Conservation (phyloP, 176 grass and related monocot species). For the Avena insularis region DNA sequence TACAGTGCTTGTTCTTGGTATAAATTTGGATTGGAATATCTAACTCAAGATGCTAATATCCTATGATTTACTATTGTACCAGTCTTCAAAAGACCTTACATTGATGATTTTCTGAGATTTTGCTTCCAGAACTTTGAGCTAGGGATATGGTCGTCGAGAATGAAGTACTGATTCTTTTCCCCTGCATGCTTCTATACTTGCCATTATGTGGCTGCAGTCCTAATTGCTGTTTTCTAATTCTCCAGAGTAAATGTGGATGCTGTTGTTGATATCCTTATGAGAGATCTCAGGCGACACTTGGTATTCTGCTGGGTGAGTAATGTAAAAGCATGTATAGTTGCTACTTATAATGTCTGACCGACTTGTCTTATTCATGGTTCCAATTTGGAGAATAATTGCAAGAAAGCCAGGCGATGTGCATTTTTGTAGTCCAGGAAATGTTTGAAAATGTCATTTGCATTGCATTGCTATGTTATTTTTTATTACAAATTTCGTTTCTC, state of each 20-base stretch:
- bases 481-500: not conserved
- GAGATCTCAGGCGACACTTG: slow-evolving; percentile 57
- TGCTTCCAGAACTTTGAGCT: slow-evolving; percentile 82
- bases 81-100: slow-evolving; percentile 79
- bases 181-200: not conserved
- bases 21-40: slow-evolving; percentile 16
- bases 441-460: slow-evolving; percentile 15
- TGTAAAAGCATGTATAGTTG: slow-evolving; percentile 7
- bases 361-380: slow-evolving; percentile 26
- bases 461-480: slow-evolving; percentile 10
- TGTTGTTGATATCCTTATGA: slow-evolving; percentile 73
- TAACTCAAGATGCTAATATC: slow-evolving; percentile 39
- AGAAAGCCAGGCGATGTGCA: not conserved
- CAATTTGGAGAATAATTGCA: slow-evolving; percentile 25
- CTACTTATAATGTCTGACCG: not conserved
- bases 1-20: slow-evolving; percentile 33
- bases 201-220: not conserved
- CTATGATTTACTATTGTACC: slow-evolving; percentile 40
- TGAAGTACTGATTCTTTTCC: slow-evolving; percentile 54
- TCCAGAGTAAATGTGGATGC: slow-evolving; percentile 70
- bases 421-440: slow-evolving; percentile 14
- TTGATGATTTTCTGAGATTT: slow-evolving; percentile 77
- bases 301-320: slow-evolving; percentile 87
- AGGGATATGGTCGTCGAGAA: slow-evolving; percentile 87
- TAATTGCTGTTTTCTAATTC: slow-evolving; percentile 40